Percentiles rank a stretch among this genome's conserved stretches.
phyloP scores from a whole-genome alignment of 805 yeast genomes.

The Kazachstania martiniae region DNA sequence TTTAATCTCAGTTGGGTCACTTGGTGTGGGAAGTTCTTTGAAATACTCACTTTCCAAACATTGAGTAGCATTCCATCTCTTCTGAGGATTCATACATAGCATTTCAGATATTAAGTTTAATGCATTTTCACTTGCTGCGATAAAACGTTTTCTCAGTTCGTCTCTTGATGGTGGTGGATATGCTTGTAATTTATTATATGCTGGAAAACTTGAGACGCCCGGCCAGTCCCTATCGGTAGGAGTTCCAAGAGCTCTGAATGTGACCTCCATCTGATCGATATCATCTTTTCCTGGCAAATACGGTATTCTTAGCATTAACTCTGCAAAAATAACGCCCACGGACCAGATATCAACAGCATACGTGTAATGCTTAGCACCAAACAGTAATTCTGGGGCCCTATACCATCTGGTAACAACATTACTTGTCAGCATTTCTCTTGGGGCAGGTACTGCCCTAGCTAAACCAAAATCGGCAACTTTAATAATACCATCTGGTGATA shows the following conservation, averaged over 20 bases:
- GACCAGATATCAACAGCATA: constrained; percentile 94
- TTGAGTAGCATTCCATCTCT: constrained; percentile 51
- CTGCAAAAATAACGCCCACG: constrained; percentile 92
- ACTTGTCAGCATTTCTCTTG: constrained; percentile 70
- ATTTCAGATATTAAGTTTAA: constrained; percentile 61
- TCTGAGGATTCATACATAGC: constrained; percentile 69
- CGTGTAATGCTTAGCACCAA: constrained; percentile 84
- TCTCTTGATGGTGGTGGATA: constrained; percentile 78
- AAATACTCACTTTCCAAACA: constrained; percentile 64
- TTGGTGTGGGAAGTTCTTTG: constrained; percentile 62
- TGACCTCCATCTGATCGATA: constrained; percentile 80
- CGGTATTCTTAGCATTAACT: constrained; percentile 88
- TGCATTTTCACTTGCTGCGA: constrained; percentile 84
- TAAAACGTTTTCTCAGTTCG: constrained; percentile 72
- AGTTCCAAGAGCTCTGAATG: constrained; percentile 91
- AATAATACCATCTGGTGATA: constrained; percentile 79
- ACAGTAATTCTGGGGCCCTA: constrained; percentile 85
- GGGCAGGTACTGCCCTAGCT: constrained; percentile 74
- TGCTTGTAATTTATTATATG: constrained; percentile 58
- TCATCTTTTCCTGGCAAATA: constrained; percentile 91
- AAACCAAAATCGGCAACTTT: constrained; percentile 97
- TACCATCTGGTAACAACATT: constrained; percentile 98
- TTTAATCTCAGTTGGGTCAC: constrained; percentile 37
- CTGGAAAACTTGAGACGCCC: constrained; percentile 67
- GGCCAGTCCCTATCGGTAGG: constrained; percentile 93